Evolutionary conservation across 345 rosid species (phyloP).

Genomic region (Boechera divaricarpa): DNA sequence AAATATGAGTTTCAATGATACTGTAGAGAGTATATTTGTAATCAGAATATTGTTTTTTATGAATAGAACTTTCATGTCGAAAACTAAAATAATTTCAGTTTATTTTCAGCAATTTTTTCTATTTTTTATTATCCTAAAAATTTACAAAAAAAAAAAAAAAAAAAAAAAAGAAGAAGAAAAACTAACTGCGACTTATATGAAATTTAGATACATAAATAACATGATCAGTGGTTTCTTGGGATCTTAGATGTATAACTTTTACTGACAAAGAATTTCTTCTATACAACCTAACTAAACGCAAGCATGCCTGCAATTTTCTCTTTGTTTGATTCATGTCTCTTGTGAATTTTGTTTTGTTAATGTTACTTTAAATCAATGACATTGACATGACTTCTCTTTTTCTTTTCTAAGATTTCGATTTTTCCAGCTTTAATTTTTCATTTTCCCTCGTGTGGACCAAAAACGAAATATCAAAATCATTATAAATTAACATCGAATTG

Average conservation of each 20-base stretch:
- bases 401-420: constrained; percentile 24
- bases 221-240: constrained; percentile 5
- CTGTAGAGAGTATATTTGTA: too few species aligned
- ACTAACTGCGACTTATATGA: too few species aligned
- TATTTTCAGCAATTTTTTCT: too few species aligned
- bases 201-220: too few species aligned
- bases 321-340: constrained; percentile 35
- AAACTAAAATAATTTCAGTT: too few species aligned
- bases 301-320: constrained; percentile 17
- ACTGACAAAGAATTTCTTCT: constrained; percentile 20
- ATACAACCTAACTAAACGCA: constrained; percentile 29
- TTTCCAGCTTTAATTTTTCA: constrained; percentile 34
- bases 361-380: constrained; percentile 39
- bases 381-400: constrained; percentile 41
- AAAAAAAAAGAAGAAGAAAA: too few species aligned
- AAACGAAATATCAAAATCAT: constrained; percentile 37
- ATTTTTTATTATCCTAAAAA: too few species aligned
- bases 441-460: constrained; percentile 46
- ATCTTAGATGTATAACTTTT: constrained; percentile 12
- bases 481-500: constrained; percentile 30
- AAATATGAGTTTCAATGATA: too few species aligned
- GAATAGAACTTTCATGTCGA: too few species aligned
- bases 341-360: constrained; percentile 38
- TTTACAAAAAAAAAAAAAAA: too few species aligned
- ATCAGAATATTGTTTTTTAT: too few species aligned